phyloP scores from a whole-genome alignment of 805 yeast species.

The Starmerella tilneyi region DNA sequence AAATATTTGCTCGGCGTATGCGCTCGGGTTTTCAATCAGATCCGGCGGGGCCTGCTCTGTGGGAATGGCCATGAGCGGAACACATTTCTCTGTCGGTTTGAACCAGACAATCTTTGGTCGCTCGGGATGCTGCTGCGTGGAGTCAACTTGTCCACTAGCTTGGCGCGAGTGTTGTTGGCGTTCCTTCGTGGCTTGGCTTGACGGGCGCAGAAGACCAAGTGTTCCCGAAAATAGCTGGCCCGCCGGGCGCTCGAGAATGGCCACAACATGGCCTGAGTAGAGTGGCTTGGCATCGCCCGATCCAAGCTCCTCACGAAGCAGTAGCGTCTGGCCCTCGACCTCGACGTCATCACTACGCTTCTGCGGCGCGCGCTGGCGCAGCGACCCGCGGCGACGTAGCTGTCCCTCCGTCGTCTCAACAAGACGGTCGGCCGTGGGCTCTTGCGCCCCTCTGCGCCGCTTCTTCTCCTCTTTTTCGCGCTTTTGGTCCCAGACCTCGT shows the following conservation, averaged over 20 bases:
- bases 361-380: conserved; percentile 91
- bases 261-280: conserved; percentile 97
- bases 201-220: conserved; percentile 84
- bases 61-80: conserved; percentile 94
- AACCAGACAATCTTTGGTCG: conserved; percentile 97
- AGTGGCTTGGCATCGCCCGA: conserved; percentile 86
- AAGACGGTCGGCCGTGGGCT: conserved; percentile 2
- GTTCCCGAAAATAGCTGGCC: conserved; percentile 95
- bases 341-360: conserved; percentile 97
- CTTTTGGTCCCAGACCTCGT: conserved; percentile 95
- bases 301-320: conserved; percentile 66
- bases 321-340: conserved; percentile 91
- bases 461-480: conserved; percentile 96
- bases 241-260: conserved; percentile 93
- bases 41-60: conserved; percentile 96
- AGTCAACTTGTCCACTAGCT: background rate
- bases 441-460: conserved; percentile 56
- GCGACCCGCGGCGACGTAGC: conserved; percentile 71
- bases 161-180: conserved; percentile 33
- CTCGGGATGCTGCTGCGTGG: background rate
- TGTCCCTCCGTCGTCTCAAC: conserved; percentile 24
- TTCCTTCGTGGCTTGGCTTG: conserved; percentile 82
- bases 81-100: conserved; percentile 95
- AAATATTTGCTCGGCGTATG: conserved; percentile 68
- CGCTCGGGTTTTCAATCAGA: conserved; percentile 83